A percentile compares a stretch with the other conserved stretches of the same genome.
phyloP scores from a whole-genome alignment of 352 stramenopile species.

The Phytophthora hybrid region DNA sequence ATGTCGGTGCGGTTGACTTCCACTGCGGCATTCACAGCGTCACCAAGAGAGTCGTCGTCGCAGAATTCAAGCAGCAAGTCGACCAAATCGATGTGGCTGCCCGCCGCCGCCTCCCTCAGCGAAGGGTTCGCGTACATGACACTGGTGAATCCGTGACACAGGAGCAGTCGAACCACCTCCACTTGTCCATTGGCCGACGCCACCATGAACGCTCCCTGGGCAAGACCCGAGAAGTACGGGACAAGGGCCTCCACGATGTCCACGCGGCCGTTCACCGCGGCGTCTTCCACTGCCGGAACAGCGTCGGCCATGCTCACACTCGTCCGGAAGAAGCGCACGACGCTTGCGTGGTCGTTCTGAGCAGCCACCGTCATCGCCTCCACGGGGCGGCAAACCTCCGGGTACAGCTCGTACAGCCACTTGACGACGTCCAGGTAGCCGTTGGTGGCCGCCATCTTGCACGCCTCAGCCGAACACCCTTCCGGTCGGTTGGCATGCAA shows the following conservation, averaged over 20 bases:
- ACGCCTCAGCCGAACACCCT: constrained; percentile 12
- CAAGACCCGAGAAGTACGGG: constrained; percentile 25
- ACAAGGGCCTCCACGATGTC: constrained; percentile 10
- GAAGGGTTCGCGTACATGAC: constrained; percentile 25
- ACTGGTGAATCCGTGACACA: constrained; percentile 15
- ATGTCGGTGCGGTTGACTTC: constrained; percentile 14
- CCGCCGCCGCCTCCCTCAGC: constrained; percentile 16
- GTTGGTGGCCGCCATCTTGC: neutral
- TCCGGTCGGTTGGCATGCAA: constrained; percentile 12
- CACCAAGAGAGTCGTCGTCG: constrained; percentile 15
- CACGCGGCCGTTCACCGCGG: constrained; percentile 13
- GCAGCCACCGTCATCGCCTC: constrained; percentile 20
- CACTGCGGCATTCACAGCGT: constrained; percentile 12
- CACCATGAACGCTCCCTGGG: constrained; percentile 26
- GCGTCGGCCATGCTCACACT: constrained; percentile 19
- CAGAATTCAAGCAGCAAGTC: constrained; percentile 23
- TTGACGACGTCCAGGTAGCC: constrained; percentile 18
- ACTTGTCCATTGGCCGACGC: constrained; percentile 15
- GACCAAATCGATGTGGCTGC: constrained; percentile 12
- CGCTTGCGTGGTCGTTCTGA: constrained; percentile 2
- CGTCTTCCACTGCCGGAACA: constrained; percentile 9
- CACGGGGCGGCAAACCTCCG: constrained; percentile 2
- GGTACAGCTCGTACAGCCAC: constrained; percentile 23
- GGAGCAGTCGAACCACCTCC: constrained; percentile 14
- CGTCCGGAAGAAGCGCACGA: constrained; percentile 21